Evolutionary conservation across 257 asterid species (phyloP).

Genomic region (Forsythia suspensa): DNA sequence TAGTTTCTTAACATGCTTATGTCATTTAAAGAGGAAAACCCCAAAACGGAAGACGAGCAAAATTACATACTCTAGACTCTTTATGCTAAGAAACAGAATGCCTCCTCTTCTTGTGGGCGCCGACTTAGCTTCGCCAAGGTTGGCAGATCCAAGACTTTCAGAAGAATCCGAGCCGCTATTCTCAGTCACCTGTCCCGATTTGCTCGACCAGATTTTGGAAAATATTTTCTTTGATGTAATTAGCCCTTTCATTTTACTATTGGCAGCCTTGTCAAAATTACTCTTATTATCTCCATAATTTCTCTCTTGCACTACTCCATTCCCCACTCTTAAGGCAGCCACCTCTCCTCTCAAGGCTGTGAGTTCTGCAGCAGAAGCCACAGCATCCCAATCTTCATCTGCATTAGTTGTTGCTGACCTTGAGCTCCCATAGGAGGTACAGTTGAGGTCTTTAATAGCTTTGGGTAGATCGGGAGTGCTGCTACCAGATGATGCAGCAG

Average conservation of each 20-base stretch:
- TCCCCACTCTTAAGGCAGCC: slow-evolving; percentile 70
- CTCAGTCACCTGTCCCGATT: slow-evolving; percentile 54
- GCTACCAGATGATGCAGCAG: slow-evolving; percentile 91
- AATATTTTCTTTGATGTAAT: slow-evolving; percentile 70
- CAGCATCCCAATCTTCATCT: slow-evolving; percentile 97
- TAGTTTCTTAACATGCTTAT: slow-evolving; percentile 23
- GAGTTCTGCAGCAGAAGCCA: slow-evolving; percentile 87
- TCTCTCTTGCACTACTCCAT: slow-evolving; percentile 44
- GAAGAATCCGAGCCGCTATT: slow-evolving; percentile 94
- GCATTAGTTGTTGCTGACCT: slow-evolving; percentile 67
- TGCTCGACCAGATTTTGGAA: slow-evolving; percentile 81
- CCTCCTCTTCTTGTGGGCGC: slow-evolving; percentile 77
- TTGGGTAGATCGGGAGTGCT: slow-evolving; percentile 93
- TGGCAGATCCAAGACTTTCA: slow-evolving; percentile 72
- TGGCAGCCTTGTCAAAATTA: slow-evolving; percentile 55
- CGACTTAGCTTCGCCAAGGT: slow-evolving; percentile 61
- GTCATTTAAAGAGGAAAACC: slow-evolving; percentile 6
- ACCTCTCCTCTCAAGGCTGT: slow-evolving; percentile 80
- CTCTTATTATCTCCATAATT: slow-evolving; percentile 38
- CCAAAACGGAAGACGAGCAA: slow-evolving; percentile 7
- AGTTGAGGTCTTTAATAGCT: slow-evolving; percentile 73
- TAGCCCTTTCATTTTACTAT: slow-evolving; percentile 66
- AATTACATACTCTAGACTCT: slow-evolving; percentile 1
- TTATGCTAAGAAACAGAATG: slow-evolving; percentile 73
- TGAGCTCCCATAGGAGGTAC: slow-evolving; percentile 72